These are phyloP conservation scores for Claviceps capensis DNA, from an alignment of 2,329 filamentous ascomycete genomes.

Conservation along the genomic window DNA sequence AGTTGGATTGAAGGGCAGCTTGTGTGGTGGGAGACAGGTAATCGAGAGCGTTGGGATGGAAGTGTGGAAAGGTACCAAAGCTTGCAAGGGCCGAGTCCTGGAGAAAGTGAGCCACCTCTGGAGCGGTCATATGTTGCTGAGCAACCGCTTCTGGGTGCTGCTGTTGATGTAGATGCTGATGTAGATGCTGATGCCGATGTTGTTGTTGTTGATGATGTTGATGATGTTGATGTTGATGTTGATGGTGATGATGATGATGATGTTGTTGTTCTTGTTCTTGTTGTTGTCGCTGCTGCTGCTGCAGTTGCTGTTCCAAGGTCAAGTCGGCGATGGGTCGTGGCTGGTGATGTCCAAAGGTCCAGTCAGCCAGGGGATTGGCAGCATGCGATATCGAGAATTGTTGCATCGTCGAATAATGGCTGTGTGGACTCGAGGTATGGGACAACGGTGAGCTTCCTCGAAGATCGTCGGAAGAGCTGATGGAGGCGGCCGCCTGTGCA, in stretches of 20 bases:
- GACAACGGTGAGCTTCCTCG: constrained; percentile 36
- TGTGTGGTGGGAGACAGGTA: constrained; percentile 51
- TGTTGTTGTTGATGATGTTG: constrained; percentile 34
- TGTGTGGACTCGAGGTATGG: constrained; percentile 36
- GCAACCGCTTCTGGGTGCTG: constrained; percentile 20
- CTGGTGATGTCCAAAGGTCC: constrained; percentile 45
- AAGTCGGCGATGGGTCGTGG: constrained; percentile 41
- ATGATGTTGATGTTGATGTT: constrained; percentile 22
- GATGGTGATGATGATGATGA: constrained; percentile 30
- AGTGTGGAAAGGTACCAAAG: constrained; percentile 39
- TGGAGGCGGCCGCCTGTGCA: constrained; percentile 30
- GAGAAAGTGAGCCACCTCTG: constrained; percentile 39
- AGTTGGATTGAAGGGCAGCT: constrained; percentile 45
- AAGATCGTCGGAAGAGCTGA: constrained; percentile 33
- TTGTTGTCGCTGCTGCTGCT: constrained; percentile 25
- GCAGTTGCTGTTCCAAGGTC: constrained; percentile 43
- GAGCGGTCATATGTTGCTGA: constrained; percentile 25
- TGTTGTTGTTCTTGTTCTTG: constrained; percentile 33
- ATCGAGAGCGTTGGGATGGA: constrained; percentile 42
- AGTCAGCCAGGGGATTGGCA: constrained; percentile 43
- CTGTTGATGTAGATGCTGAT: constrained; percentile 31
- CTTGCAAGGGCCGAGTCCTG: constrained; percentile 44
- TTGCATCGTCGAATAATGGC: constrained; percentile 35
- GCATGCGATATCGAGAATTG: constrained; percentile 41
- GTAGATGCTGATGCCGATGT: constrained; percentile 28